phyloP scores from a whole-genome alignment of 345 rosid genomes.

The Heritiera fomes region DNA sequence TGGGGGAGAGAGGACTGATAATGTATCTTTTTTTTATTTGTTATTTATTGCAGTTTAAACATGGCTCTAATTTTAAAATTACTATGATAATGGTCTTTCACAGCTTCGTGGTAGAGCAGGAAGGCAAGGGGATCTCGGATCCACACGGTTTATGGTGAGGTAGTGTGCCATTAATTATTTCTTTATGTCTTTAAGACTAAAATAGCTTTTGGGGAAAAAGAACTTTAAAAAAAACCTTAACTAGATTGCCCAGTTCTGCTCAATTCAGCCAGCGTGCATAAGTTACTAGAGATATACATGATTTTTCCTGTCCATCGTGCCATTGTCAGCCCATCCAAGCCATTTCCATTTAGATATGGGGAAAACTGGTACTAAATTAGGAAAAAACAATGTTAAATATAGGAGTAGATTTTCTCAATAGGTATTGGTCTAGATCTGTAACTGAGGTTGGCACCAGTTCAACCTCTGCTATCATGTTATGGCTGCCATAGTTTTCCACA shows the following conservation, averaged over 20 bases:
- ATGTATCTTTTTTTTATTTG: slow-evolving; percentile 12
- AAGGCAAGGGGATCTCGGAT: slow-evolving; percentile 98
- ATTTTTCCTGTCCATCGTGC: neutral
- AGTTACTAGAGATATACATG: neutral
- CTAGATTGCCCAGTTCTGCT: neutral
- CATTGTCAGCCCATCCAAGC: neutral
- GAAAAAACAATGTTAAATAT: neutral
- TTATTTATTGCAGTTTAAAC: slow-evolving; percentile 3
- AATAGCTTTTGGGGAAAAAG: neutral
- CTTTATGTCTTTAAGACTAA: neutral
- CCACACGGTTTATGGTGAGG: slow-evolving; percentile 97
- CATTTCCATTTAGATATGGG: neutral
- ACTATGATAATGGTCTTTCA: slow-evolving; percentile 16
- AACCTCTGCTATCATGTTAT: neutral
- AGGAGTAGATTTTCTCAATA: neutral
- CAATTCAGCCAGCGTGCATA: neutral
- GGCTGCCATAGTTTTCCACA: neutral
- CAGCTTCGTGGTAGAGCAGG: slow-evolving; percentile 99
- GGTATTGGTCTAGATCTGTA: neutral
- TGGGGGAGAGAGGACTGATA: neutral
- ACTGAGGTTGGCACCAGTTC: neutral
- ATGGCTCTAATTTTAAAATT: slow-evolving; percentile 19
- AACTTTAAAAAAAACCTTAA: neutral
- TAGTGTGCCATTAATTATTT: slow-evolving; percentile 34
- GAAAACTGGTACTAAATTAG: neutral